A percentile compares a stretch with the other conserved stretches of the same genome.
Evolutionary conservation across 345 rosid species (phyloP).

Genomic region (Draba incana): DNA sequence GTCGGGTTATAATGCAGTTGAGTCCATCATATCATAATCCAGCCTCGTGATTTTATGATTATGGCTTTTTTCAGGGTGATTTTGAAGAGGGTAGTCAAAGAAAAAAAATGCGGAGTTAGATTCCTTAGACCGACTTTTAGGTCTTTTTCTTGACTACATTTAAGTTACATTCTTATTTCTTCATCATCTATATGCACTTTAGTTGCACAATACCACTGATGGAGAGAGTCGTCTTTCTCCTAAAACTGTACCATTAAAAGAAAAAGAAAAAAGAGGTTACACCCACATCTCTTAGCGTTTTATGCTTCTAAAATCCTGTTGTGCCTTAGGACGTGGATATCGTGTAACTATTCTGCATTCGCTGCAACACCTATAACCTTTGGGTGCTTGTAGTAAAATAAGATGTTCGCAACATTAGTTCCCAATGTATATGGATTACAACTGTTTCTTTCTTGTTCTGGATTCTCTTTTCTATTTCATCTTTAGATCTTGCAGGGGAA

Average conservation of each 20-base stretch:
- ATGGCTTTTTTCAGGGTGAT: conserved; percentile 58
- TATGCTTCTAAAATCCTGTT: conserved; percentile 30
- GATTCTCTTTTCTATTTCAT: conserved; percentile 26
- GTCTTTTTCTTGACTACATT: conserved; percentile 40
- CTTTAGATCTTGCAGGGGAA: conserved; percentile 42
- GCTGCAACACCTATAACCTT: conserved; percentile 30
- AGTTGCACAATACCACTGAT: conserved; percentile 28
- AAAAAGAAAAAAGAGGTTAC: conserved; percentile 33
- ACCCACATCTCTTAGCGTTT: conserved; percentile 19
- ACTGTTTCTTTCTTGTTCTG: conserved; percentile 26
- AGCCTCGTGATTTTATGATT: conserved; percentile 16
- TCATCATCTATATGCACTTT: conserved; percentile 35
- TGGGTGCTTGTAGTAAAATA: conserved; percentile 34
- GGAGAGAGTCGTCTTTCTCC: conserved; percentile 35
- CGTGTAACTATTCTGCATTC: conserved; percentile 17
- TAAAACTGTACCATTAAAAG: conserved; percentile 34
- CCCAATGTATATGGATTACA: conserved; percentile 36
- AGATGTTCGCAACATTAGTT: conserved; percentile 26
- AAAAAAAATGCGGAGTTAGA: conserved; percentile 69
- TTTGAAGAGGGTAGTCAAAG: conserved; percentile 76
- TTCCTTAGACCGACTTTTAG: conserved; percentile 43
- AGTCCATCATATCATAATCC: neutral
- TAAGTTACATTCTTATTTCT: conserved; percentile 39
- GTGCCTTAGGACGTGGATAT: conserved; percentile 34
- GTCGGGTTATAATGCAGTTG: neutral